A percentile compares a stretch with the other conserved stretches of the same genome.
Evolutionary conservation across 2,329 filamentous ascomycete species (phyloP).

Genomic region (Verticillium longisporum): DNA sequence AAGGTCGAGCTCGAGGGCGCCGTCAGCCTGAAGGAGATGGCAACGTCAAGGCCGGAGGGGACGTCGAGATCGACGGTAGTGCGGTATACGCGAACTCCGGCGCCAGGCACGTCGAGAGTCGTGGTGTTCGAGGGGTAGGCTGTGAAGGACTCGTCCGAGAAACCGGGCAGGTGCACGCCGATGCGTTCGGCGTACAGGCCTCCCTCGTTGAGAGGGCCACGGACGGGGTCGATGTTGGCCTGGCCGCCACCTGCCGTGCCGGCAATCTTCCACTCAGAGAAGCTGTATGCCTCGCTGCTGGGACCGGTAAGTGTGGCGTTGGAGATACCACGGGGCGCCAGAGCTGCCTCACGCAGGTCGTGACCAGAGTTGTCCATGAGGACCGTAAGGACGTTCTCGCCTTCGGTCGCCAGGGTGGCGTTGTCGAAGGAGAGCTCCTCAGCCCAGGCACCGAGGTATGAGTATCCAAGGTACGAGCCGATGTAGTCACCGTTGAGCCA

Average conservation of each 20-base stretch:
- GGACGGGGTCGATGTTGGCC: constrained; percentile 44
- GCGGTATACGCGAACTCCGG: constrained; percentile 50
- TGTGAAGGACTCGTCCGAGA: constrained; percentile 39
- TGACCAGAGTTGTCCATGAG: constrained; percentile 56
- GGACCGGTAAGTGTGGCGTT: constrained; percentile 41
- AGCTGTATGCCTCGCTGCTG: constrained; percentile 21
- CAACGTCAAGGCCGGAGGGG: constrained; percentile 44
- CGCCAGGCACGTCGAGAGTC: constrained; percentile 33
- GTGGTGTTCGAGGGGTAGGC: constrained; percentile 19
- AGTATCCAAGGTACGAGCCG: constrained; percentile 46
- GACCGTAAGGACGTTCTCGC: constrained; percentile 43
- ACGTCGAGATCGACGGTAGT: constrained; percentile 43
- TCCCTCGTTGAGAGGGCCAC: constrained; percentile 50
- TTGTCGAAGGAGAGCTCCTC: constrained; percentile 43
- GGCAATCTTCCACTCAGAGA: constrained; percentile 50
- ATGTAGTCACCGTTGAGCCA: constrained; percentile 52
- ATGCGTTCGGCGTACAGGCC: constrained; percentile 51
- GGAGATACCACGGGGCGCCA: constrained; percentile 43
- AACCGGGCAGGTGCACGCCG: constrained; percentile 52
- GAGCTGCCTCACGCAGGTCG: constrained; percentile 41
- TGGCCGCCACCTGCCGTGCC: constrained; percentile 49
- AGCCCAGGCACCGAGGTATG: constrained; percentile 26
- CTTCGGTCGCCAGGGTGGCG: constrained; percentile 30
- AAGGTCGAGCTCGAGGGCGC: constrained; percentile 35
- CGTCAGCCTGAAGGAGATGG: constrained; percentile 46